A percentile compares a stretch with the other conserved stretches of the same genome.
phyloP scores from a whole-genome alignment of 371 early-diverging fungal genomes.

The Mucor ambiguus region DNA sequence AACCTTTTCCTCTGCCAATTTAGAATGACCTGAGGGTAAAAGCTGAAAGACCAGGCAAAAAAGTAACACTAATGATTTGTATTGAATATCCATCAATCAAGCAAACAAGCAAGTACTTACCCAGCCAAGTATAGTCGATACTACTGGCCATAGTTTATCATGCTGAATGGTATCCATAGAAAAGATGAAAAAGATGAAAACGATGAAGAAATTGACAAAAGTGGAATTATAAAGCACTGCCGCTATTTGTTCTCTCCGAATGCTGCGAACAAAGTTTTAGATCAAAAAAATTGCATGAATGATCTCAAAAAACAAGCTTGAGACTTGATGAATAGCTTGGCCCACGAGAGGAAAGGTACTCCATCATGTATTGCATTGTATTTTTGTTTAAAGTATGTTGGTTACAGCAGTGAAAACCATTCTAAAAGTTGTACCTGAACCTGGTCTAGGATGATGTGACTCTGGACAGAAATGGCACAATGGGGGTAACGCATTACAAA shows the following conservation, averaged over 20 bases:
- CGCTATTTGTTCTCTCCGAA: background rate
- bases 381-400: background rate
- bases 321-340: background rate
- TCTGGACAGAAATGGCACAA: background rate
- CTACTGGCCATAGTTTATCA: constrained; percentile 17
- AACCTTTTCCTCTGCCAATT: constrained; percentile 49
- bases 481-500: background rate
- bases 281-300: background rate
- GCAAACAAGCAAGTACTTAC: constrained; percentile 18
- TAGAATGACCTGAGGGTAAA: constrained; percentile 47
- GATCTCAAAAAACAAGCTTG: background rate
- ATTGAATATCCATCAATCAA: background rate
- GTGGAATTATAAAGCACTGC: background rate
- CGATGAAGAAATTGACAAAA: too few species aligned
- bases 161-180: background rate
- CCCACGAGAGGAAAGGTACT: too few species aligned
- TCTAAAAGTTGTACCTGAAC: background rate
- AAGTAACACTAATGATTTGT: constrained; percentile 36
- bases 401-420: too few species aligned
- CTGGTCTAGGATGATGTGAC: background rate
- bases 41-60: constrained; percentile 50
- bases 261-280: background rate
- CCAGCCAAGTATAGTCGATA: constrained; percentile 48
- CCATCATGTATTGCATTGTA: too few species aligned
- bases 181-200: background rate